Evolutionary conservation across 2,329 filamentous ascomycete genomes (phyloP), one percentile per base, ranked within the genome.

Genomic region (Escovopsis sp.): DNA sequence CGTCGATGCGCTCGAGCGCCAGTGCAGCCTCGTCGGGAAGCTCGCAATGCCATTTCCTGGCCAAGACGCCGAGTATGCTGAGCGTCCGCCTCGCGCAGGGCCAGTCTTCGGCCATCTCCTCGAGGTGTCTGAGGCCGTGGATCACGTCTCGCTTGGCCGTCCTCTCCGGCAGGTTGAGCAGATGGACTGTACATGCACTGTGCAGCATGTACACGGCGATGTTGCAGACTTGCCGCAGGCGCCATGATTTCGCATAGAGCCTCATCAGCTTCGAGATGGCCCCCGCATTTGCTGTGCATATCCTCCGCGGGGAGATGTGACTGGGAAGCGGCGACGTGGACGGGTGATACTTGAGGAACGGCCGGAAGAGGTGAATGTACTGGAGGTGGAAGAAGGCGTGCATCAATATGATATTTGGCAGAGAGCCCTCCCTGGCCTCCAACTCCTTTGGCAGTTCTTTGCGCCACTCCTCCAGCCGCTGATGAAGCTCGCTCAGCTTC

Each of bases 341-440:
- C 39, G 83, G 85, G 3, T 77, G 82, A 56, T 95, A 96, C 59
- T 91, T 94, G 40, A 96, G 72, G 57, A 96, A 96, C 0, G 91
- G 89, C 5, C 89, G 79, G 67, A 95, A 96, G 4, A 96, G 77
- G 55, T 96, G 88, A 46, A 96, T 94, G 57, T 93, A 94, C 38
- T 95, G 78, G 1, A 96, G 72, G 55, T 96, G 88, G 60, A 89
- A 94, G 63, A 96, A 94, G 88, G 96, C 96, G 65, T 96, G 89
- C 64, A 77, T 76, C 38, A 80, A 60, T 30, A 80, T 71, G 18
- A 93, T 83, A 52, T 87, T 87, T 2, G 91, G 87, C 36, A 96
- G 64, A 47, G 89, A 85, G 3, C 87, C 87, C 50, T 96, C 89
- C 55, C 80, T 88, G 0, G 88, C 80, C 57, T 95, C 86, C 50